Conservation (phyloP, 805 yeast species). For the Candida taoyuanica region DNA sequence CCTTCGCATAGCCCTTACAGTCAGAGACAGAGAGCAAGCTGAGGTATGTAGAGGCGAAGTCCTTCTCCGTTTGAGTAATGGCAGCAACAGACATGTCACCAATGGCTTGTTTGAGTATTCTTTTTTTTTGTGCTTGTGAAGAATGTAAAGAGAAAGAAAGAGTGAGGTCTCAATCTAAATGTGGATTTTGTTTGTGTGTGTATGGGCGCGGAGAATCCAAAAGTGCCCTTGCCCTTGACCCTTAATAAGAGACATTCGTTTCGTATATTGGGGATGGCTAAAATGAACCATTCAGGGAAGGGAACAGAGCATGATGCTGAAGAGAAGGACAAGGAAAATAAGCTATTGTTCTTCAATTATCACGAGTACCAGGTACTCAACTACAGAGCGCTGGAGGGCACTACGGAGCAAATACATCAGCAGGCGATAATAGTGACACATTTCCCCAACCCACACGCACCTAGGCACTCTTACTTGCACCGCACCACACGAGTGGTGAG, state of each 20-base stretch:
- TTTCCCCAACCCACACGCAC: conserved; percentile 55
- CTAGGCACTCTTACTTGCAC: conserved; percentile 28
- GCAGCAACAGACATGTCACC: conserved; percentile 14
- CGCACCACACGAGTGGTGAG: conserved; percentile 53
- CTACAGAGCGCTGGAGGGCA: conserved; percentile 25
- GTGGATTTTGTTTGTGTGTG: too few species aligned
- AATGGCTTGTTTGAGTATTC: too few species aligned
- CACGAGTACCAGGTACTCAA: conserved; percentile 50
- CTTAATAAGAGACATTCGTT: not conserved
- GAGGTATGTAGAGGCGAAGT: conserved; percentile 20
- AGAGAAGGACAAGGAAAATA: not conserved
- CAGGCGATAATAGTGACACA: conserved; percentile 51
- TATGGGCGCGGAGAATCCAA: not conserved
- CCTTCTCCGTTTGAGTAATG: conserved; percentile 15
- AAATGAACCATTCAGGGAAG: conserved; percentile 18
- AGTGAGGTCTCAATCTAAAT: too few species aligned
- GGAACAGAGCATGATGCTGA: conserved; percentile 22
- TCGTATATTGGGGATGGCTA: not conserved
- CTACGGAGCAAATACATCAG: conserved; percentile 27
- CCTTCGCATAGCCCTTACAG: conserved; percentile 3
- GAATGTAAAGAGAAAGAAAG: too few species aligned
- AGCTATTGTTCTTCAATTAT: conserved; percentile 54
- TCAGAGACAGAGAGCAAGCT: conserved; percentile 17
- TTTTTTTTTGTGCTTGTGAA: too few species aligned
- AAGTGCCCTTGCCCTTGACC: not conserved